phyloP scores from a whole-genome alignment of 1,284 basidiomycete genomes.

The Pascua guehoae region DNA sequence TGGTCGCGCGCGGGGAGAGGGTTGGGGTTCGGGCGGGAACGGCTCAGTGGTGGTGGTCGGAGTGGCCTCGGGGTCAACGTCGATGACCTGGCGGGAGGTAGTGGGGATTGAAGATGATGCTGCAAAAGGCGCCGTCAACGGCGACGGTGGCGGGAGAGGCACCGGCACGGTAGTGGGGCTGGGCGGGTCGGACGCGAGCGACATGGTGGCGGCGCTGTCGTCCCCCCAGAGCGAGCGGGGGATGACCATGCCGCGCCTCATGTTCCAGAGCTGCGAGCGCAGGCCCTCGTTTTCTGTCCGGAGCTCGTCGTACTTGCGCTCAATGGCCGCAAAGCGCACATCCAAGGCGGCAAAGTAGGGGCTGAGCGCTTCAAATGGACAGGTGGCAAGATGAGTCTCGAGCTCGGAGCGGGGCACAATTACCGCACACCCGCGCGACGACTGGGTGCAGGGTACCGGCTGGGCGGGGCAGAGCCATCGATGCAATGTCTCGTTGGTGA shows the following conservation, averaged over 20 bases:
- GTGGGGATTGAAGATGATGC: background rate
- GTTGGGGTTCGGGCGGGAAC: background rate
- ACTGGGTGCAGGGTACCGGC: conserved; percentile 55
- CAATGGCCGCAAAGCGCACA: conserved; percentile 48
- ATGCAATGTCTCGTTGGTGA: conserved; percentile 10
- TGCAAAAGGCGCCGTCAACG: background rate
- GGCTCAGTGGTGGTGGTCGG: background rate
- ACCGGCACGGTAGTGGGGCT: background rate
- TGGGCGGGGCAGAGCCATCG: conserved; percentile 40
- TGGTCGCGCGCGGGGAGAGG: too few species aligned
- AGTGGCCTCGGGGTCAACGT: background rate
- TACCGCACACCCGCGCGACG: conserved; percentile 58
- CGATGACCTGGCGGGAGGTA: background rate
- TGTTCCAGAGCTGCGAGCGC: conserved; percentile 57
- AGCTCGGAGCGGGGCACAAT: conserved; percentile 53
- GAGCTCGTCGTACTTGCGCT: conserved; percentile 55
- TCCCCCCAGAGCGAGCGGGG: background rate
- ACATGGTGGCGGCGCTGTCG: background rate
- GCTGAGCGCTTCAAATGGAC: conserved; percentile 62
- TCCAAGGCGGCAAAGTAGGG: conserved; percentile 58
- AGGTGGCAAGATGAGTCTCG: conserved; percentile 53
- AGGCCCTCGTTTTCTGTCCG: conserved; percentile 59
- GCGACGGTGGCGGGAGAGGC: background rate
- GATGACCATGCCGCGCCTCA: conserved; percentile 5
- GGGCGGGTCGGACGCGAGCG: background rate